Percentiles rank a stretch among this genome's conserved stretches.
Conservation (phyloP, 768 basidiomycete genomes). For the Crepidotus variabilis region DNA sequence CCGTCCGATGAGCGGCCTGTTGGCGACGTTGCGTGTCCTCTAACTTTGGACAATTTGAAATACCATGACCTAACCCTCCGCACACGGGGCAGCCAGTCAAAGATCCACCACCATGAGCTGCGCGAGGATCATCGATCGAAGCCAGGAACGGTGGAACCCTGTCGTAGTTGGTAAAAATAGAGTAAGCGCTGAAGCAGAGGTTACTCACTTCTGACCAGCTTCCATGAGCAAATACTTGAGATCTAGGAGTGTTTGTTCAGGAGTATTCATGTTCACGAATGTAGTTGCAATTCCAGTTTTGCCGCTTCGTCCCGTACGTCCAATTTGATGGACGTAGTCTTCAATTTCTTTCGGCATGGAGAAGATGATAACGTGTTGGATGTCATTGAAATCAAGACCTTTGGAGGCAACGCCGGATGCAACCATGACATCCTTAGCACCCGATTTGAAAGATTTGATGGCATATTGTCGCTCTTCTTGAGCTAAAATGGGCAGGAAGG, state of each 20-base stretch:
- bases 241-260: constrained; percentile 94
- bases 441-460: constrained; percentile 96
- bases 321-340: constrained; percentile 99
- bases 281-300: constrained; percentile 99
- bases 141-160: constrained; percentile 93
- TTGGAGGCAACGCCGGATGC: constrained; percentile 97
- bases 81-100: constrained; percentile 93
- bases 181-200: background rate
- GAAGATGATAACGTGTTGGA: constrained; percentile 98
- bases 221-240: constrained; percentile 96
- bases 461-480: constrained; percentile 99
- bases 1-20: constrained; percentile 80
- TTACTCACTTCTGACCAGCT: constrained; percentile 88
- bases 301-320: constrained; percentile 94
- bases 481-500: constrained; percentile 39
- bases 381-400: constrained; percentile 97
- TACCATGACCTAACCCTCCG: constrained; percentile 93
- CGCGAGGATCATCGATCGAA: constrained; percentile 88
- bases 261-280: constrained; percentile 97
- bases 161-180: constrained; percentile 10
- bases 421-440: constrained; percentile 99
- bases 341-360: constrained; percentile 99
- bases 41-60: constrained; percentile 94
- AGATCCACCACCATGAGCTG: constrained; percentile 62
- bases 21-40: constrained; percentile 90